These are phyloP conservation scores for Gomphus bonarii DNA, from an alignment of 1,284 basidiomycete genomes.

Conservation along the genomic window DNA sequence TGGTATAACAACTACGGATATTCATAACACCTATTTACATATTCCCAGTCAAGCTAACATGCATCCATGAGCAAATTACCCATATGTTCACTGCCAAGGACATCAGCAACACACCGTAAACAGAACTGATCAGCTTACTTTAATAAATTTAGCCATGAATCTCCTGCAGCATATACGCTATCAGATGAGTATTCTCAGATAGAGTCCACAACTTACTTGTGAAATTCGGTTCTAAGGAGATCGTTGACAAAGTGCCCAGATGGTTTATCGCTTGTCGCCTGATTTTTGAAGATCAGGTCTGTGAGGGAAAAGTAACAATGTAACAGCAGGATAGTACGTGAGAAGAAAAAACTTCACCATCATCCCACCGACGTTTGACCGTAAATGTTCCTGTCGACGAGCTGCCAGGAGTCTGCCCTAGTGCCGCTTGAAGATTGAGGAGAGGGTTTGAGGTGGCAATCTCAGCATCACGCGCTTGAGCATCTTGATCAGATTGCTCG, in stretches of 20 bases:
- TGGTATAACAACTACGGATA: too few relatives aligned
- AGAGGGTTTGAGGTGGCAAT: conserved; percentile 82
- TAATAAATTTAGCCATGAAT: conserved; percentile 74
- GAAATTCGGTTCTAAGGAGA: conserved; percentile 84
- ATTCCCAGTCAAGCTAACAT: too few relatives aligned
- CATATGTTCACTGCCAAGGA: background rate
- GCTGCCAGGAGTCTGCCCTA: conserved; percentile 54
- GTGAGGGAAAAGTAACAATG: background rate
- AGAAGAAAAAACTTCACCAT: conserved; percentile 42
- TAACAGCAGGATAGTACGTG: background rate
- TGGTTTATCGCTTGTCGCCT: conserved; percentile 61
- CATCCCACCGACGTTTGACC: conserved; percentile 92
- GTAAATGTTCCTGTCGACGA: conserved; percentile 78
- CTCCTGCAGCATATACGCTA: conserved; percentile 34
- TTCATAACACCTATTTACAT: too few relatives aligned
- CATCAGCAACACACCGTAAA: background rate
- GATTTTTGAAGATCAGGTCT: conserved; percentile 97
- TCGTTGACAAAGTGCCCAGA: conserved; percentile 88
- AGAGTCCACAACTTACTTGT: conserved; percentile 48
- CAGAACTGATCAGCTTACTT: conserved; percentile 29
- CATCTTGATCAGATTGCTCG: conserved; percentile 58
- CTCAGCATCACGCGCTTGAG: conserved; percentile 65
- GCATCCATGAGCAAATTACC: background rate
- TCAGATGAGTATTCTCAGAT: conserved; percentile 11
- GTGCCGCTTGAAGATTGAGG: conserved; percentile 79